Conservation (phyloP, 768 basidiomycete genomes). For the Coprinopsis marcescibilis region DNA sequence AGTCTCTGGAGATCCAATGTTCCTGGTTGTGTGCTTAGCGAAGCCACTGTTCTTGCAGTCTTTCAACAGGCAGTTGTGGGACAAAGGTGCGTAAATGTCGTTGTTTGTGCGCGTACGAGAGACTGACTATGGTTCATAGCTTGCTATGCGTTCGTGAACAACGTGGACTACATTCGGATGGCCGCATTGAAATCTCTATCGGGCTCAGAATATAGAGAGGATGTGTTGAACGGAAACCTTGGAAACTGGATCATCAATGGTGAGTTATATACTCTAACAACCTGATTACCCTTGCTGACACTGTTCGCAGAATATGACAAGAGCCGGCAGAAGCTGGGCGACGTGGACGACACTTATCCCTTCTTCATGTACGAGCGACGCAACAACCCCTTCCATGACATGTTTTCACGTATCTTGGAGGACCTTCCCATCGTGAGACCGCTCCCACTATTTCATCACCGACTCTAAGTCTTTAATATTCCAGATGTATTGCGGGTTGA, state of each 20-base stretch:
- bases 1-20: slow-evolving; percentile 25
- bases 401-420: slow-evolving; percentile 16
- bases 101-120: not conserved
- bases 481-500: slow-evolving; percentile 33
- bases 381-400: slow-evolving; percentile 11
- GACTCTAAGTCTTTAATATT: too few species aligned
- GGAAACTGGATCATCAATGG: slow-evolving; percentile 25
- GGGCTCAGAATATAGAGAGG: slow-evolving; percentile 24
- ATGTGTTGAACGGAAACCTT: slow-evolving; percentile 33
- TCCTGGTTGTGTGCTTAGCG: slow-evolving; percentile 28
- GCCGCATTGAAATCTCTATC: slow-evolving; percentile 25
- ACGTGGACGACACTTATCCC: slow-evolving; percentile 19
- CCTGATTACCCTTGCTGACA: not conserved
- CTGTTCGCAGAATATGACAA: slow-evolving; percentile 24
- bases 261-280: slow-evolving; percentile 6
- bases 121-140: slow-evolving; percentile 13
- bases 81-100: slow-evolving; percentile 18
- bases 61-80: slow-evolving; percentile 21
- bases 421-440: slow-evolving; percentile 28
- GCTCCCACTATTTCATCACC: not conserved
- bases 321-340: slow-evolving; percentile 18
- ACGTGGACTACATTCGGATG: slow-evolving; percentile 25
- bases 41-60: slow-evolving; percentile 23
- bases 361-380: slow-evolving; percentile 13
- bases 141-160: slow-evolving; percentile 24